These are phyloP conservation scores for Rhodotorula babjevae DNA, from an alignment of 768 basidiomycete genomes.

Conservation along the genomic window DNA sequence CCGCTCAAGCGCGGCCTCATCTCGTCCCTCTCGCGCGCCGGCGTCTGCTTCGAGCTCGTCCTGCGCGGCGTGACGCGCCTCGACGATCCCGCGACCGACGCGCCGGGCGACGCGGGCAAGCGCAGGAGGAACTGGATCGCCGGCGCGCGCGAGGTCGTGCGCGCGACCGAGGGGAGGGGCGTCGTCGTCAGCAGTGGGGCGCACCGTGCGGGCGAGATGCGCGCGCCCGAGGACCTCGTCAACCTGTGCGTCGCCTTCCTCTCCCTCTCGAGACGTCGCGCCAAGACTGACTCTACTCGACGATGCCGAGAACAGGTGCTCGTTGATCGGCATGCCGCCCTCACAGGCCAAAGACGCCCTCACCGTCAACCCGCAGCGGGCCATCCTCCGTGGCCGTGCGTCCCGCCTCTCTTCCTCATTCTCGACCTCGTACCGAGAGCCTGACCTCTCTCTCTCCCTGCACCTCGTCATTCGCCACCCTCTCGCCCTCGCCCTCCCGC, in stretches of 20 bases:
- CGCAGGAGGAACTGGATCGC: slow-evolving; percentile 66
- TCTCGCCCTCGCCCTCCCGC: too few relatives aligned
- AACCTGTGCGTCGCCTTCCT: slow-evolving; percentile 42
- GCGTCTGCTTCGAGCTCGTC: slow-evolving; percentile 73
- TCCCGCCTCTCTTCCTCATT: not conserved
- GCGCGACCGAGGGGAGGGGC: slow-evolving; percentile 75
- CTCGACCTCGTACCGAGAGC: too few relatives aligned
- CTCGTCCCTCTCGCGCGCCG: slow-evolving; percentile 72
- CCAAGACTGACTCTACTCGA: too few relatives aligned
- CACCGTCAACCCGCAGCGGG: slow-evolving; percentile 31
- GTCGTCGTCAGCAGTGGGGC: slow-evolving; percentile 68
- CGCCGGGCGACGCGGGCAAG: slow-evolving; percentile 46
- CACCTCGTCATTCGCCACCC: too few relatives aligned
- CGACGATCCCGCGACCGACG: slow-evolving; percentile 43
- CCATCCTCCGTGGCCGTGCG: slow-evolving; percentile 35
- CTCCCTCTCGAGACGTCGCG: not conserved
- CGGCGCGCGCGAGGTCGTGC: slow-evolving; percentile 74
- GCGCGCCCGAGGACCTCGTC: slow-evolving; percentile 66
- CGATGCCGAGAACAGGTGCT: slow-evolving; percentile 8
- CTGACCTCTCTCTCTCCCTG: too few relatives aligned
- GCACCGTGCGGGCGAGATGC: slow-evolving; percentile 57
- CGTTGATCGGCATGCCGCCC: slow-evolving; percentile 28
- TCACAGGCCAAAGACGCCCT: slow-evolving; percentile 32
- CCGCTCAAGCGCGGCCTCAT: slow-evolving; percentile 77
- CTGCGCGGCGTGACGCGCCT: slow-evolving; percentile 28